Base-by-base conservation (phyloP, 176 grass and related monocot genomes). In the Carex scoparia region DNA sequence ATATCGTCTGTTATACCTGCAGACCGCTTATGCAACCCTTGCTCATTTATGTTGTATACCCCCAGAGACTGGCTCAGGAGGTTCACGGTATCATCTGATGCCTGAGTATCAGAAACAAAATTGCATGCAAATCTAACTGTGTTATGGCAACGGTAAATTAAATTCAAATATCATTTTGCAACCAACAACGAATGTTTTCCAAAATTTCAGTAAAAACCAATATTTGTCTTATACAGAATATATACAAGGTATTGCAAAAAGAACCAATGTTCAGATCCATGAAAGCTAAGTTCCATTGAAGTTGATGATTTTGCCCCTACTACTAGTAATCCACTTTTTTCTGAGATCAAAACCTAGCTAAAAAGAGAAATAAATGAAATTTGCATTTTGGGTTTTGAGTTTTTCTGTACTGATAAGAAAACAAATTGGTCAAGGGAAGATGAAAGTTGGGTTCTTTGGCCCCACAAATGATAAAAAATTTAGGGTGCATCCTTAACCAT, bases 21-120 rank as follows among this genome's bases (percentile, higher is more conserved):
- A 28, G 89, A 53, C 7, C 81, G 81, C 75, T 90, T 90, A 80
- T 90, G 62, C 55, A 56, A 87, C 85, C 14, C 93, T 86, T 79
- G 89, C 85, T 95, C 95, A 83, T 98, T 98, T 81, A 98, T 98
- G 83, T 98, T 98, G 84, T 98, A 98, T 68, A 90, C 91, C 69
- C 89, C 95, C 10, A 89, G 87, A 8, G 95, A 95, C 89, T 89
- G 90, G 91, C 95, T 98, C 51, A 92, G 84, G 40, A 98, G 93
- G 85, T 98, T 98, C 74, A 98, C 84, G 9, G 93, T 92, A 82
- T 93, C 93, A 88, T 95, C 95, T 79, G 94, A 92, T 28, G 89
- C 89, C 95, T 98, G 87, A 88, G 86, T 4, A 57, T 57, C 28
- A 33, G 63, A 63, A 84, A 69, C 14, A 65, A 69, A 87, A 60